Evolutionary conservation across 2,329 filamentous ascomycete genomes (phyloP), one percentile per base, ranked within the genome.

Genomic region (Penicillium polonicum): DNA sequence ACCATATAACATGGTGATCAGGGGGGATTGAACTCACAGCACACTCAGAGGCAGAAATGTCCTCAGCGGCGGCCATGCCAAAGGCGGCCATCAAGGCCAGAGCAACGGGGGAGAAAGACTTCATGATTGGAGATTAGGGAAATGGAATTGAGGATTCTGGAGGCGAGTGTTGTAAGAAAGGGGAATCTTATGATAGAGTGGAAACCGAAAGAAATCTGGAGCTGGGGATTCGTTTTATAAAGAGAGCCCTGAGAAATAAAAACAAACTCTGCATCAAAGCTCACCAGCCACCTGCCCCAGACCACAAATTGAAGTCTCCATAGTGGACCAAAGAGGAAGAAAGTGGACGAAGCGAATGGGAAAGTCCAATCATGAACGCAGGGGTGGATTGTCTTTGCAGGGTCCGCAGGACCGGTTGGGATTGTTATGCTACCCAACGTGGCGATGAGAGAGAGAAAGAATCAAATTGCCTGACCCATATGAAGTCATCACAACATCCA

Each of bases 21-120:
- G 15, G n/a, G 6, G 4, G 9, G 2, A 10, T 23, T 4, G 9
- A 12, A 41, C 70, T 58, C 66, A 74, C 71, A 38, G 72, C 71
- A 60, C 70, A 73, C 9, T 72, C 59, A 31, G 66, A 64, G 44
- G 64, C 60, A n/a, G 67, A 67, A 6, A 66, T 15, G 13, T 67
- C 31, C 5, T 33, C 64, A 33, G 63, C 63, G 15, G 70, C 70
- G 48, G 60, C 68, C 51, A 68, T 55, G 61, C 65, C 65, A 52
- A 65, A 56, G 23, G 68, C 61, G 46, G 70, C 70, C 65, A 72
- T 54, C 53, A 74, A 44, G 57, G 65, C 68, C 51, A 74, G 50
- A 51, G 67, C 65, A 55, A 72, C 36, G 19, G 57, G 58, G 8
- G 69, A 60, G 64, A 72, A 64, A 35, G 69, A 65, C 71, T 72